phyloP scores from a whole-genome alignment of 345 rosid genomes.

The Populus alba region DNA sequence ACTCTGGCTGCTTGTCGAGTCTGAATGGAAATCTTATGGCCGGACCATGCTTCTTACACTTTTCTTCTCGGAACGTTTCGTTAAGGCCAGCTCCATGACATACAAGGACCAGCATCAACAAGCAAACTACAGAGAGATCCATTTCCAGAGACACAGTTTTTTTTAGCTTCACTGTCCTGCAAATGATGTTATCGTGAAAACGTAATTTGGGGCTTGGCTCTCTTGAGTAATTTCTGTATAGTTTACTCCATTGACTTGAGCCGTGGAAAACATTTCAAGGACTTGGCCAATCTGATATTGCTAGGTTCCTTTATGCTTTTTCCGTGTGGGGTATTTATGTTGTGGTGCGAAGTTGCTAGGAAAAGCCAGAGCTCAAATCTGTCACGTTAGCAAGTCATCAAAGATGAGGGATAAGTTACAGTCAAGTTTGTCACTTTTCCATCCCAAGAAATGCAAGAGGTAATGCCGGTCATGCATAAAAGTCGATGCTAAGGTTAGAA shows the following conservation, averaged over 20 bases:
- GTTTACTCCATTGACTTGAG: background rate
- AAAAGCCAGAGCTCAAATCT: background rate
- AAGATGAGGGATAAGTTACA: too few relatives aligned
- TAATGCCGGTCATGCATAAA: too few relatives aligned
- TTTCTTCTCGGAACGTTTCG: background rate
- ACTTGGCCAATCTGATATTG: background rate
- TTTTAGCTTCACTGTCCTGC: background rate
- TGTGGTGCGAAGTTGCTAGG: background rate
- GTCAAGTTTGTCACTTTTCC: too few relatives aligned
- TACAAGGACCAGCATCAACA: background rate
- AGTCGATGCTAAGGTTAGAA: too few relatives aligned
- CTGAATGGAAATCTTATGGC: conserved; percentile 16
- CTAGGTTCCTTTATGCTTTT: too few relatives aligned
- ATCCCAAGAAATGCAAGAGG: too few relatives aligned
- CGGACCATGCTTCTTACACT: background rate
- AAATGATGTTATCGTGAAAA: background rate
- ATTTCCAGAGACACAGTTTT: background rate
- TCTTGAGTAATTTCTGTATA: background rate
- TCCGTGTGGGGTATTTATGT: background rate
- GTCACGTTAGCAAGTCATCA: background rate
- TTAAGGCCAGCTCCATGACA: background rate
- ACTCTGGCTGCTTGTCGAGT: background rate
- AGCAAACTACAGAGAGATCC: background rate
- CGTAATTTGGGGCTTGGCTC: background rate
- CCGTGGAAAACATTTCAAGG: background rate